A percentile compares a stretch with the other conserved stretches of the same genome.
phyloP scores from a whole-genome alignment of 805 yeast genomes.

The Wickerhamiella qilinensis region DNA sequence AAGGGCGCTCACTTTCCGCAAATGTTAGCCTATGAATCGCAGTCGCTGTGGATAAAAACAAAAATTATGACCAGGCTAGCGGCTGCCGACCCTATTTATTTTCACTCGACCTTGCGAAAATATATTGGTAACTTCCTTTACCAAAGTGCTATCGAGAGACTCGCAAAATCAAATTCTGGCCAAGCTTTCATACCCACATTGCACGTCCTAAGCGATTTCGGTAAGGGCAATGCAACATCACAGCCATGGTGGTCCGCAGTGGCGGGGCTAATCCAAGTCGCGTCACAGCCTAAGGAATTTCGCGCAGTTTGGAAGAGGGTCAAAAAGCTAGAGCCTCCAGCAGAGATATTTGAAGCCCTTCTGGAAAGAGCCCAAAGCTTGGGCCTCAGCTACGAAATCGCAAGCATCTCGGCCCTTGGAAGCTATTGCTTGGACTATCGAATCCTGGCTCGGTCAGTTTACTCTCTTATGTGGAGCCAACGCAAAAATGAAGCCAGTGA shows the following conservation, averaged over 20 bases:
- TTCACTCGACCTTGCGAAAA: slow-evolving; percentile 3
- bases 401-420: slow-evolving; percentile 9
- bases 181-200: background rate
- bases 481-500: slow-evolving; percentile 3
- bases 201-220: too few relatives aligned
- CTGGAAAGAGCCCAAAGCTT: slow-evolving; percentile 7
- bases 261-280: background rate
- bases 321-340: background rate
- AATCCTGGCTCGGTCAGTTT: slow-evolving; percentile 14
- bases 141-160: background rate
- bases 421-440: slow-evolving; percentile 2
- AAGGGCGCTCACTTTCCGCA: slow-evolving; percentile 9
- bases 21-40: slow-evolving; percentile 3
- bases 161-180: background rate
- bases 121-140: slow-evolving; percentile 3
- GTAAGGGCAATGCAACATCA: too few relatives aligned
- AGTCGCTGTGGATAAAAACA: slow-evolving; percentile 9
- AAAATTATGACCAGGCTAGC: slow-evolving; percentile 6
- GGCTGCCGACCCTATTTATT: background rate
- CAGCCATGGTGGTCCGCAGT: background rate
- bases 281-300: background rate
- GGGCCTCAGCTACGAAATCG: slow-evolving; percentile 9
- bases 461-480: slow-evolving; percentile 16
- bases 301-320: background rate
- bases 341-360: background rate